phyloP scores from a whole-genome alignment of 177 flowering plant species.

The Vitis hybrid region DNA sequence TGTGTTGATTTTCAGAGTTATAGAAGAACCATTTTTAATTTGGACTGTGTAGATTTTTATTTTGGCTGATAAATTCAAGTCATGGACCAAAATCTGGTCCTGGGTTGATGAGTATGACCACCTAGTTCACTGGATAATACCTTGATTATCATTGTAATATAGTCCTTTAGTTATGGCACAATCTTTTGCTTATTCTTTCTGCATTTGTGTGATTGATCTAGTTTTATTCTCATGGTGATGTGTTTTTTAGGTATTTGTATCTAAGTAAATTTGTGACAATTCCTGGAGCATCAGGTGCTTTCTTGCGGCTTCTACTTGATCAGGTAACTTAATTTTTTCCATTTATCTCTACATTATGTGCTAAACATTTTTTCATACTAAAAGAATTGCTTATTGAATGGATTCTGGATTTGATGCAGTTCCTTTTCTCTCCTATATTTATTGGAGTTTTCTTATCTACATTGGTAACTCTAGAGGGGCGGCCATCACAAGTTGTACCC shows the following conservation, averaged over 20 bases:
- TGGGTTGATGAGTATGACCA: not conserved
- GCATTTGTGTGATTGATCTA: not conserved
- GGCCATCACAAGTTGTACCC: conserved; percentile 73
- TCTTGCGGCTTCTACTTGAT: conserved; percentile 70
- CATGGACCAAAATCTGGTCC: not conserved
- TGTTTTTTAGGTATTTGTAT: conserved; percentile 37
- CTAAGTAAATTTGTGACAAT: conserved; percentile 39
- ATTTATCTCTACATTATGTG: not conserved
- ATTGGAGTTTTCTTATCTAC: conserved; percentile 77
- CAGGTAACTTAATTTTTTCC: conserved; percentile 46
- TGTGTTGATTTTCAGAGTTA: not conserved
- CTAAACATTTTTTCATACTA: not conserved
- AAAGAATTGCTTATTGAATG: not conserved
- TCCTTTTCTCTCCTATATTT: conserved; percentile 79
- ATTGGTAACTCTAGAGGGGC: conserved; percentile 77
- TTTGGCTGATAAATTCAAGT: not conserved
- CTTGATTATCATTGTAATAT: not conserved
- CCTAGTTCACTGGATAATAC: not conserved
- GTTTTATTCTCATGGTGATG: not conserved
- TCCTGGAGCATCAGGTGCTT: conserved; percentile 42
- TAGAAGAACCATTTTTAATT: too few relatives aligned
- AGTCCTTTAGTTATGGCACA: not conserved
- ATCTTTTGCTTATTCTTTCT: not conserved
- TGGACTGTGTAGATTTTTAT: not conserved
- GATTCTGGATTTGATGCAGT: conserved; percentile 41